A percentile compares a stretch with the other conserved stretches of the same genome.
Conservation (phyloP, 176 grass and related monocot species). For the Aegilops sharonensis region DNA sequence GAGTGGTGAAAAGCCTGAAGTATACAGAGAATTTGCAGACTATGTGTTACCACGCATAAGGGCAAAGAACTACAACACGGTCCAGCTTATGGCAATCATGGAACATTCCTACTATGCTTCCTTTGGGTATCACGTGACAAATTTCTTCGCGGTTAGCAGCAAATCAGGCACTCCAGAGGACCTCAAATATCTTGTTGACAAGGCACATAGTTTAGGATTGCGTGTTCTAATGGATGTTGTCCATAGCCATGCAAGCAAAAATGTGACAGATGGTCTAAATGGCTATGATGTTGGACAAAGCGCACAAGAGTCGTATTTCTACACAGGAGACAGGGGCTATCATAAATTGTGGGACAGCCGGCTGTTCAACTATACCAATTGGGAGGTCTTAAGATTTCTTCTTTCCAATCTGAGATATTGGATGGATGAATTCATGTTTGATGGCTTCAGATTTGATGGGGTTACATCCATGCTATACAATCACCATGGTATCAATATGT, state of each 20-base stretch:
- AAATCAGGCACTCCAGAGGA: conserved; percentile 92
- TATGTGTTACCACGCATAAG: conserved; percentile 72
- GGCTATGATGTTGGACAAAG: conserved; percentile 88
- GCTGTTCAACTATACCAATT: conserved; percentile 83
- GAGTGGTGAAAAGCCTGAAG: conserved; percentile 63
- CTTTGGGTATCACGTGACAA: conserved; percentile 94
- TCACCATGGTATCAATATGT: conserved; percentile 82
- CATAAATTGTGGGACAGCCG: conserved; percentile 90
- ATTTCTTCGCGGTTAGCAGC: conserved; percentile 85
- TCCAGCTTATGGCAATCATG: conserved; percentile 91
- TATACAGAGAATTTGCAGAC: conserved; percentile 88
- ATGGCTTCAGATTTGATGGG: conserved; percentile 91
- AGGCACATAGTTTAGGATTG: conserved; percentile 82
- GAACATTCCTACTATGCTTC: conserved; percentile 97
- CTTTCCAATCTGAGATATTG: conserved; percentile 95
- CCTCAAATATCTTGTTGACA: conserved; percentile 90
- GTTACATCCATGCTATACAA: conserved; percentile 91
- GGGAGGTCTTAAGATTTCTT: conserved; percentile 91
- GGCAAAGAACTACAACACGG: conserved; percentile 85
- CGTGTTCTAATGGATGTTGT: conserved; percentile 86
- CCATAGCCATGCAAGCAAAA: conserved; percentile 84
- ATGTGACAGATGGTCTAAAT: conserved; percentile 82
- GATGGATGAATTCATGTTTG: conserved; percentile 84
- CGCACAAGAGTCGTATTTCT: conserved; percentile 71
- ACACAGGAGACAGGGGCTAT: conserved; percentile 69